A percentile compares a stretch with the other conserved stretches of the same genome.
Evolutionary conservation across 129 eudicot genomes (phyloP).

Genomic region (Oenanthe sinensis): DNA sequence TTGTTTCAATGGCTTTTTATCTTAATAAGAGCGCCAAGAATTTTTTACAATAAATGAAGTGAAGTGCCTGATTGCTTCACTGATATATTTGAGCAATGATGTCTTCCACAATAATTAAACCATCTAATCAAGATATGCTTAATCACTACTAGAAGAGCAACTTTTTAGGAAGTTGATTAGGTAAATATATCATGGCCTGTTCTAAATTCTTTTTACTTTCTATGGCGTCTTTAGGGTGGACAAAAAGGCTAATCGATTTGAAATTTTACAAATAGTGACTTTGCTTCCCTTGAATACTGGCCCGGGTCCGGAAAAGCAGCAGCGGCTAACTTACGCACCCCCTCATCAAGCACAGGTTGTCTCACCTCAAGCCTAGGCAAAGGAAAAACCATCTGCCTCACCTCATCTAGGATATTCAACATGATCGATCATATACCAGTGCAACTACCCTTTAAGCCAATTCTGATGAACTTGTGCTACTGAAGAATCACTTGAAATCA

Average conservation of each 20-base stretch:
- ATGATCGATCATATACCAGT: too few relatives aligned
- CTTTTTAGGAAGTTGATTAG: neutral
- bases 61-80: neutral
- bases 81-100: neutral
- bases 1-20: neutral
- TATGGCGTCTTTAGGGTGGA: neutral
- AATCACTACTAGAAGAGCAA: neutral
- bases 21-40: neutral
- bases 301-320: too few relatives aligned
- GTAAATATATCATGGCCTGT: neutral
- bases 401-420: too few relatives aligned
- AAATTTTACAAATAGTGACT: neutral
- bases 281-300: neutral
- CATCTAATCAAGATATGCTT: neutral
- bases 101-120: neutral
- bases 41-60: neutral
- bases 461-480: neutral
- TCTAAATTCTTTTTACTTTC: neutral
- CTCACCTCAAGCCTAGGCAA: too few relatives aligned
- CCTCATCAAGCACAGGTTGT: too few relatives aligned
- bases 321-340: too few relatives aligned
- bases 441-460: neutral
- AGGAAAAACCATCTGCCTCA: too few relatives aligned
- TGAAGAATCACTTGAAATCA: conserved; percentile 1
- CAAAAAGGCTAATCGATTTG: neutral